phyloP scores from a whole-genome alignment of 2,329 filamentous ascomycete genomes.

The Tolypocladium sp. region DNA sequence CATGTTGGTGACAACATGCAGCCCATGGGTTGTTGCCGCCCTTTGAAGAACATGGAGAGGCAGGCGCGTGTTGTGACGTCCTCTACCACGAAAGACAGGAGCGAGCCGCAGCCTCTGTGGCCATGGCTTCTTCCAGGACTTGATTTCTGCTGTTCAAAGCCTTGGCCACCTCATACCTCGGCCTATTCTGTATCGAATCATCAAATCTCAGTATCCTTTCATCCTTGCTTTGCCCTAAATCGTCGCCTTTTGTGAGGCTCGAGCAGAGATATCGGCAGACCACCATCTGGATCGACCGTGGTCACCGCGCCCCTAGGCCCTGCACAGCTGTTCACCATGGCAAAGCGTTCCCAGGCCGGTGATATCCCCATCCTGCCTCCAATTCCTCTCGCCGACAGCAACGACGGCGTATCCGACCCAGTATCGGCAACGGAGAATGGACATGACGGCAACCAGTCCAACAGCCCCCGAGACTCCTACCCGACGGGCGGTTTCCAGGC shows the following conservation, averaged over 20 bases:
- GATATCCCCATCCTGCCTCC: slow-evolving; percentile 6
- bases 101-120: neutral
- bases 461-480: neutral
- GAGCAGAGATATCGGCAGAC: neutral
- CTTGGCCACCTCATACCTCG: neutral
- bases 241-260: neutral
- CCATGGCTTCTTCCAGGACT: neutral
- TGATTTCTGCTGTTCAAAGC: neutral
- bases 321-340: slow-evolving; percentile 3
- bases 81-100: neutral
- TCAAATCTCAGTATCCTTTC: neutral
- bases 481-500: neutral
- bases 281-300: neutral
- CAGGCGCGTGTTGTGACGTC: neutral
- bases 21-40: neutral
- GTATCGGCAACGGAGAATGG: neutral
- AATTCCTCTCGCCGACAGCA: neutral
- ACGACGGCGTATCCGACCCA: neutral
- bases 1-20: neutral
- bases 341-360: slow-evolving; percentile 2
- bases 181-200: neutral
- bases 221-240: neutral
- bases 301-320: neutral
- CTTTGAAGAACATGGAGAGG: neutral
- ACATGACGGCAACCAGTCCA: neutral